Base-by-base conservation (phyloP, 345 rosid species). In the Populus euphratica region DNA sequence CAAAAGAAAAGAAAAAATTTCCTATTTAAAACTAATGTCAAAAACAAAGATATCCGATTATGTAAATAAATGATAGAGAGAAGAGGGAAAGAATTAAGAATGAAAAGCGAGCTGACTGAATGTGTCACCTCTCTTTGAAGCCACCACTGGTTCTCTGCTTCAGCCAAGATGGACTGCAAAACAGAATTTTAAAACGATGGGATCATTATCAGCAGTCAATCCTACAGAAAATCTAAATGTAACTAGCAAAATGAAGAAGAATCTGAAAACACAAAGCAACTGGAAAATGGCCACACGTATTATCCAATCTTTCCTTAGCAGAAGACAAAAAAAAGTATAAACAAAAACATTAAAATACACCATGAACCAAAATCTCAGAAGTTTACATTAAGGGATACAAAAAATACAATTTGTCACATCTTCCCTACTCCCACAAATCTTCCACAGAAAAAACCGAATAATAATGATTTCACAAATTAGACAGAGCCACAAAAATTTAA, bases 111-210 rank as follows among this genome's bases (percentile, higher is more conserved):
- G 44, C 23, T 52, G 59, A 16, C 4, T 5, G 72, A 63, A 62
- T 4, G 62, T 44, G 66, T 82, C 75, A 88, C 92, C 91, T 88
- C 86, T 64, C 69, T 80, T 38, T 81, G 79, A 54, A 36, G 74
- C 82, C 84, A 78, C 50, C 73, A 78, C 59, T 74, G 83, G 69
- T 85, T 81, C 81, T 86, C 89, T 35, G 78, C 81, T 82, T 85
- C 88, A 73, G 84, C 77, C 27, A 77, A 72, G 72, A 50, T 75
- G 77, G 75, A 71, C 89, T 91, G 88, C 29, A 68, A n/a, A 72
- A 68, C 44, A 75, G 69, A 43, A 29, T 64, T 76, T 23, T 72
- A n/a, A 63, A 44, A 66, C 52, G 31, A 67, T 16, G 33, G 35
- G 65, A 33, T 50, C 49, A 56, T 13, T 13, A 50, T 31, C 66